Base-by-base conservation (phyloP, 805 yeast species). In the Yamadazyma sp. region DNA sequence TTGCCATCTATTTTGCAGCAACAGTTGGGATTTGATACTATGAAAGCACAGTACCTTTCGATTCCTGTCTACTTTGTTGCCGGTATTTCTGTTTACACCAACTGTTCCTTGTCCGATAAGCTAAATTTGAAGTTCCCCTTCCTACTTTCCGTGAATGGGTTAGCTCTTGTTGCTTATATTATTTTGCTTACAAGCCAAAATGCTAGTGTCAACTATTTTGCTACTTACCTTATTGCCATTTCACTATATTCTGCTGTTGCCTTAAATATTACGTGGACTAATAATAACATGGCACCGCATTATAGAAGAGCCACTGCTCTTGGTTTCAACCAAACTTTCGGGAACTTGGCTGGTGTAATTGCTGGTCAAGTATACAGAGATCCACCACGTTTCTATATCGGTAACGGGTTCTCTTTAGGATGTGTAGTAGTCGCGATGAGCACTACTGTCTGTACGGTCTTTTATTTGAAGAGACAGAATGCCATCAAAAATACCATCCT, bases 261-360 rank as follows among this genome's bases (percentile, higher is more conserved):
- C 14, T 31, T 70, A 23, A 70, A 67, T 43, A 52, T 66, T 16
- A 55, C 70, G 1, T 73, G 77, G 78, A 44, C 65, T n/a, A 62
- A 63, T 16, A 57, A 57, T 24, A 73, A 71, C 40, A 54, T 60
- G 23, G 67, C 73, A 2, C 70, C 70, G 6, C 60, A 58, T 37
- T 69, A 61, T 52, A 64, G 64, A 38, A 59, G 75, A 49, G 67
- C 71, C 6, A 58, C 72, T 3, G 62, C 71, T 6, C n/a, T 70
- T 33, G 75, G 70, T 7, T 37, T 57, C 23, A 67, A 72, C 36
- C 75, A 68, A 46, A 57, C 70, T 2, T 40, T 70, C 12, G 77
- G 76, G 6, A 72, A 72, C 44, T 41, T 64, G 18, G 60, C 75
- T 5, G 78, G 78, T 36, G 70, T 64, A 3, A 54, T 70, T 41